Conservation (phyloP, 441 rosid species). For the Jatropha podagrica region DNA sequence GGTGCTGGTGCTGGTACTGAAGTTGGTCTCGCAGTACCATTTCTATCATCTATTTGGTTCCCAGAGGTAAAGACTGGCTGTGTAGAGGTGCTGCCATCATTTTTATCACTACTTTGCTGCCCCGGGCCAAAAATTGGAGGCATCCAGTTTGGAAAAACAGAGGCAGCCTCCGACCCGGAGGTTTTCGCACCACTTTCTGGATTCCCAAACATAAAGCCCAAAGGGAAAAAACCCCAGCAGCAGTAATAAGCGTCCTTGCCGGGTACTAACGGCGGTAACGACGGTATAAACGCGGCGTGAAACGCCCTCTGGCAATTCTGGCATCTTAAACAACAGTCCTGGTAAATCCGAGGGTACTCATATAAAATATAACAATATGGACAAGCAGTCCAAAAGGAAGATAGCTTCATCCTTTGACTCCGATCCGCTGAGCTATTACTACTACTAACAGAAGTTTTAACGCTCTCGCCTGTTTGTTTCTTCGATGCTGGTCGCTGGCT, state of each 20-base stretch:
- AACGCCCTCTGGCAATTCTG: conserved; percentile 70
- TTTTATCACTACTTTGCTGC: conserved; percentile 6
- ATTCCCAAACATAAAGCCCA: conserved; percentile 43
- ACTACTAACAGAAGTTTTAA: neutral
- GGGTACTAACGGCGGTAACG: conserved; percentile 73
- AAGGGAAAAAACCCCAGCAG: conserved; percentile 81
- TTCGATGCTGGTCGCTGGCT: conserved; percentile 25
- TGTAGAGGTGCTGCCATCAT: neutral
- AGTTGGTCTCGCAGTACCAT: neutral
- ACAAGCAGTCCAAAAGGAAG: conserved; percentile 92
- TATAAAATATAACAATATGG: conserved; percentile 79
- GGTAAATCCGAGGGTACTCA: conserved; percentile 83
- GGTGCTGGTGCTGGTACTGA: conserved; percentile 7
- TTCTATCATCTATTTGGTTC: neutral
- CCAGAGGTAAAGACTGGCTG: neutral
- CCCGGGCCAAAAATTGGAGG: conserved; percentile 21
- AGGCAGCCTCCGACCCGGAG: neutral
- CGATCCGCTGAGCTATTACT: neutral
- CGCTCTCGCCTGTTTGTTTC: conserved; percentile 10
- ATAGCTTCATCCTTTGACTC: conserved; percentile 30
- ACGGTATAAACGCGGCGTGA: conserved; percentile 56
- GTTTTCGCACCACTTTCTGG: conserved; percentile 21
- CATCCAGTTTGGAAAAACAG: conserved; percentile 30
- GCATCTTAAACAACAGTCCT: conserved; percentile 71
- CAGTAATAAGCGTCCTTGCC: conserved; percentile 87